Percentiles rank a stretch among this genome's conserved stretches.
Evolutionary conservation across 331 rosid genomes (phyloP).

Genomic region (Rhamnella rubrinervis): DNA sequence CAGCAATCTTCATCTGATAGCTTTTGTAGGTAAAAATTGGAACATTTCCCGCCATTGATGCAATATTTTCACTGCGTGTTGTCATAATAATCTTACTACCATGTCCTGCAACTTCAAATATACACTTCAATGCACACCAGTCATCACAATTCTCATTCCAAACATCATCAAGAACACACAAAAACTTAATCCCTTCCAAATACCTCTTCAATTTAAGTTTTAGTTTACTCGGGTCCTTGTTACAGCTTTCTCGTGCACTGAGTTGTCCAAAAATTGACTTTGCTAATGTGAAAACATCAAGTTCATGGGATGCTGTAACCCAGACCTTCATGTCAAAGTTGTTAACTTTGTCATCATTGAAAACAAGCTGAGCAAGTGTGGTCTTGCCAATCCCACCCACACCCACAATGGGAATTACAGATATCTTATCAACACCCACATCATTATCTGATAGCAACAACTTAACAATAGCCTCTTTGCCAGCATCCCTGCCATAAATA

Average conservation of each 20-base stretch:
- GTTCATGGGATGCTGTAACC: conserved; percentile 29
- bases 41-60: background rate
- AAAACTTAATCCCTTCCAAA: background rate
- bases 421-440: background rate
- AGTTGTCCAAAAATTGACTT: background rate
- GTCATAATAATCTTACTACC: conserved; percentile 11
- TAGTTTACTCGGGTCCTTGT: background rate
- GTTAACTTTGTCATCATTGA: background rate
- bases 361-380: conserved; percentile 17
- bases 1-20: background rate
- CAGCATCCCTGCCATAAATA: conserved; percentile 17
- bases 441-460: background rate
- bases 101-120: background rate
- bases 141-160: background rate
- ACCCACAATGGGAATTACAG: conserved; percentile 25
- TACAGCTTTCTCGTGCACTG: background rate
- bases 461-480: background rate
- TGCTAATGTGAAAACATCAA: conserved; percentile 10
- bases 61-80: background rate
- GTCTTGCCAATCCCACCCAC: conserved; percentile 28
- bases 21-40: background rate
- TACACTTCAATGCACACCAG: background rate
- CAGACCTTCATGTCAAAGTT: conserved; percentile 14
- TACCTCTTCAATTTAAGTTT: background rate
- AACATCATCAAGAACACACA: conserved; percentile 1